A percentile compares a stretch with the other conserved stretches of the same genome.
phyloP scores from a whole-genome alignment of 768 basidiomycete species.

The Suillus paluster region DNA sequence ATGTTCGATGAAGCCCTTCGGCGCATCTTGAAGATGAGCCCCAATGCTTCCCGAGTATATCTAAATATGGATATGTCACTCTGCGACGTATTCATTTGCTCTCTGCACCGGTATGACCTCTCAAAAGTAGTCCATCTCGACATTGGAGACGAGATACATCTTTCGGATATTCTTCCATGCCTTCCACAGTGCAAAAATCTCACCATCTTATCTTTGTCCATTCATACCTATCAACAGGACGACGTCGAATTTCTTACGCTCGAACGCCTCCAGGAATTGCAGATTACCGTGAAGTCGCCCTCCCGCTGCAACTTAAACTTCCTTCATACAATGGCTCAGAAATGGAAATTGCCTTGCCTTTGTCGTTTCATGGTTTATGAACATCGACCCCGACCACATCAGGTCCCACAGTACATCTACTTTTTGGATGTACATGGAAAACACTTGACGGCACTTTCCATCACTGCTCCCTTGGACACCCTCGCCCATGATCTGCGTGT shows the following conservation, averaged over 20 bases:
- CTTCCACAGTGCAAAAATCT: constrained; percentile 5
- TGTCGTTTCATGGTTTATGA: constrained; percentile 1
- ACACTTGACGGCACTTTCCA: constrained; percentile 1
- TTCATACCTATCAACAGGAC: background rate
- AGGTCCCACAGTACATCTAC: background rate
- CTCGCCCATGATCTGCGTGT: background rate
- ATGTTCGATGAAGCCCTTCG: constrained; percentile 2
- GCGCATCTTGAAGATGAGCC: background rate
- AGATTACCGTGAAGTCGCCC: background rate
- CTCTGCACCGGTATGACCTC: background rate
- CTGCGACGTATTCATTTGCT: background rate
- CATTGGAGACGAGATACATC: background rate
- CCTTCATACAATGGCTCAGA: background rate
- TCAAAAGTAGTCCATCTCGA: constrained; percentile 4
- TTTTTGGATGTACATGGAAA: constrained; percentile 2
- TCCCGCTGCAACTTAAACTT: background rate
- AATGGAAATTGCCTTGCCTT: background rate
- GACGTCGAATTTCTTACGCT: background rate
- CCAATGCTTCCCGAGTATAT: background rate
- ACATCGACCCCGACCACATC: no score
- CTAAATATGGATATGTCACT: constrained; percentile 4
- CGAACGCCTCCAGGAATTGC: constrained; percentile 3
- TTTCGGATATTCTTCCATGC: background rate
- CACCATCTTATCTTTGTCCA: background rate
- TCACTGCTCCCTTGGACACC: background rate